phyloP scores from a whole-genome alignment of 2,329 filamentous ascomycete genomes.

The Calonectria leucothoes region DNA sequence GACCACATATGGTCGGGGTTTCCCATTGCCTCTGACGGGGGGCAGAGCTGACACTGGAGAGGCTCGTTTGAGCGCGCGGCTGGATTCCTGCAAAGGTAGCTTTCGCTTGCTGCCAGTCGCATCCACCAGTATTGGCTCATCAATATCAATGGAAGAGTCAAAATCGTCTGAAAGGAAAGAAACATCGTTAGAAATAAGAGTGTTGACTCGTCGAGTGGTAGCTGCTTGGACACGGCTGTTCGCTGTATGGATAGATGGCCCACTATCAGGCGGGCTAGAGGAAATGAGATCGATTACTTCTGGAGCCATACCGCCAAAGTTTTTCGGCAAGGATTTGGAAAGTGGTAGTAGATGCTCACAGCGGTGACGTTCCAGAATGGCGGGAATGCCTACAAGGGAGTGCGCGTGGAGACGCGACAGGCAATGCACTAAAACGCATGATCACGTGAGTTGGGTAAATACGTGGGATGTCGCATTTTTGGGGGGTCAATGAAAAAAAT shows the following conservation, averaged over 20 bases:
- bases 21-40: not conserved
- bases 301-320: slow-evolving; percentile 40
- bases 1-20: not conserved
- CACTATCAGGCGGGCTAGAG: slow-evolving; percentile 45
- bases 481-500: too few relatives aligned
- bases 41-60: slow-evolving; percentile 22
- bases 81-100: slow-evolving; percentile 30
- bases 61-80: slow-evolving; percentile 29
- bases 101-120: slow-evolving; percentile 44
- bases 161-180: slow-evolving; percentile 51
- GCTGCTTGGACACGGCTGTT: not conserved
- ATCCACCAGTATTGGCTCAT: slow-evolving; percentile 39
- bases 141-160: slow-evolving; percentile 53
- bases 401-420: slow-evolving; percentile 35
- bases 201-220: not conserved
- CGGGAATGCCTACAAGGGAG: not conserved
- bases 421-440: slow-evolving; percentile 40
- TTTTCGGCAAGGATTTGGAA: not conserved
- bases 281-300: slow-evolving; percentile 52
- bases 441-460: slow-evolving; percentile 32
- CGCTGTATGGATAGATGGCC: not conserved
- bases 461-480: not conserved
- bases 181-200: slow-evolving; percentile 16
- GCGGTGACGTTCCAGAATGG: slow-evolving; percentile 9
- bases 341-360: not conserved